Percentiles rank a stretch among this genome's conserved stretches.
Conservation (phyloP, 108 stramenopile species). For the Nitzschia sp. region DNA sequence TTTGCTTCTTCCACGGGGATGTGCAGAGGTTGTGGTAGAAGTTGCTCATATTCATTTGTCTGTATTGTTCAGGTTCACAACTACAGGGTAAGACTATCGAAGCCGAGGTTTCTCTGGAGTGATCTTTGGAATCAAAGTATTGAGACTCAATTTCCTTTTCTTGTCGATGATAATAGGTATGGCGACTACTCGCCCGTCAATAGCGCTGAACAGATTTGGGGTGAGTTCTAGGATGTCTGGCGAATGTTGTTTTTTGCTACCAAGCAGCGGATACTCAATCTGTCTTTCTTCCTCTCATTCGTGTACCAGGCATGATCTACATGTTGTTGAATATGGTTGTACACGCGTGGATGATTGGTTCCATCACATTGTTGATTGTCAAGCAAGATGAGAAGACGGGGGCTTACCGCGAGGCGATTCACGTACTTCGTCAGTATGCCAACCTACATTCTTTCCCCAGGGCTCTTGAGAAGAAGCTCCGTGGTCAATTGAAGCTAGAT, state of each 20-base stretch:
- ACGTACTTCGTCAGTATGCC: constrained; percentile 36
- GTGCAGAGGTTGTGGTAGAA: too few relatives aligned
- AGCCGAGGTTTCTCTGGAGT: neutral
- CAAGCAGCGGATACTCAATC: neutral
- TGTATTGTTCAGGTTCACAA: constrained; percentile 17
- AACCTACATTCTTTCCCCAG: constrained; percentile 25
- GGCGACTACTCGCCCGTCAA: constrained; percentile 63
- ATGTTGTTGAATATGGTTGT: constrained; percentile 55
- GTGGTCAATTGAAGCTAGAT: constrained; percentile 47
- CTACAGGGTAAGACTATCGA: constrained; percentile 31
- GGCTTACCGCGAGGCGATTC: constrained; percentile 34
- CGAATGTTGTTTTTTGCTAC: neutral
- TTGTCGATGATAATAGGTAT: too few relatives aligned
- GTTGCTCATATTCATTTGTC: too few relatives aligned
- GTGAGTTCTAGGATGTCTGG: constrained; percentile 8
- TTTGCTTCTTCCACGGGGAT: too few relatives aligned
- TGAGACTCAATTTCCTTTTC: too few relatives aligned
- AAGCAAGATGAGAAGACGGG: constrained; percentile 58
- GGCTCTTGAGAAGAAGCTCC: constrained; percentile 27
- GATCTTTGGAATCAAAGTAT: neutral
- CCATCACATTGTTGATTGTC: constrained; percentile 61
- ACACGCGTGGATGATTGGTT: constrained; percentile 56
- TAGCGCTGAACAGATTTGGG: constrained; percentile 44
- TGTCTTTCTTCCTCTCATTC: neutral
- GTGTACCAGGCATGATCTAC: constrained; percentile 18